Evolutionary conservation across 371 early-diverging fungal genomes (phyloP), one percentile per base, ranked within the genome.

Genomic region (Mucor mucedo): DNA sequence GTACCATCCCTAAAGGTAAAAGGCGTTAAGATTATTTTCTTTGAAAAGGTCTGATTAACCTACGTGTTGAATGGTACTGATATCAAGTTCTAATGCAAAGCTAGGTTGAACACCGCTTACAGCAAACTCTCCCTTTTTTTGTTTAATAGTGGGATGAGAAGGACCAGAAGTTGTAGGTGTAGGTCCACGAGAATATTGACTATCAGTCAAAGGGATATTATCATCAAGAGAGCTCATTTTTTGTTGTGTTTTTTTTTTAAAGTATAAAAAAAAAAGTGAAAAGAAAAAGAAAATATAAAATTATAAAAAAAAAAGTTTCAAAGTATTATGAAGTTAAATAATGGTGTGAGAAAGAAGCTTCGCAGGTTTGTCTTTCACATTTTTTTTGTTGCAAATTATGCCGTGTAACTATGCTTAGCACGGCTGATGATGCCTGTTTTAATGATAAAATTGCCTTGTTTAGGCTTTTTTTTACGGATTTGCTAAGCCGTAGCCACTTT

Each of bases 1-100:
- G 60, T 80, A 80, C 42, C 71, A 69, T 6, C 80, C 80, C 79
- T 79, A 58, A 38, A 2, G 11, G 38, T 11, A 49, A 30, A 28
- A 58, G 4, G 21, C 28, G 11, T 52, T 45, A 5, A 45, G 16
- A 14, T 16, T 35, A 30, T 55, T 11, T 41, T 33, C 42, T 42
- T 48, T 48, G 3, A 5, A 29, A 29, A 32, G 13, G 30, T 35
- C 8, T 35, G 9, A 50, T 27, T 21, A 21, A 28, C 29, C 14
- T 50, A 59, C 60, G 39, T 59, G 60, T 49, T 59, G 50, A n/a
- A 59, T 59, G 5, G 60, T 62, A 52, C 63, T 66, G 27, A 70
- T 63, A 58, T 72, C 65, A 44, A 75, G 65, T 29, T 79, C 75
- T 28, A 75, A 58, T 29, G 60, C 71, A 44, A 76, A 77, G n/a